Conservation (phyloP, 176 grass and related monocot species). For the Avena eriantha region DNA sequence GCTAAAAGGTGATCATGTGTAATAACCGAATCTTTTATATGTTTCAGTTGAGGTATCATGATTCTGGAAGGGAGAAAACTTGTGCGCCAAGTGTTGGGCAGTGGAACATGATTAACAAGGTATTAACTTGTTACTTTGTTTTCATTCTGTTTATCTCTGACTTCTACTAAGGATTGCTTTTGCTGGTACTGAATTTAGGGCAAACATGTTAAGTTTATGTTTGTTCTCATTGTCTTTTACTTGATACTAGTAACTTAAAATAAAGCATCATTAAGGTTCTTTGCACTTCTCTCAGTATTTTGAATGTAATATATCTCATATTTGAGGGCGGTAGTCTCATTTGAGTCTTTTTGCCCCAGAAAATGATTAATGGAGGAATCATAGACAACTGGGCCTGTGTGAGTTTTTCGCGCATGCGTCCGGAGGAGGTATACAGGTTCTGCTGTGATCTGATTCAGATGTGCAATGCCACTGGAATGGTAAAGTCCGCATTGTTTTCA, state of each 20-base stretch:
- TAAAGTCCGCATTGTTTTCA: constrained; percentile 22
- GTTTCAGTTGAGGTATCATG: constrained; percentile 80
- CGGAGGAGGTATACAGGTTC: constrained; percentile 58
- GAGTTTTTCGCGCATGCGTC: constrained; percentile 57
- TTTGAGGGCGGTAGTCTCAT: neutral
- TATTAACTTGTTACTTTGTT: constrained; percentile 23
- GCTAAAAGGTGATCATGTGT: neutral
- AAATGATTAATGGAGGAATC: constrained; percentile 78
- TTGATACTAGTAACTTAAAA: neutral
- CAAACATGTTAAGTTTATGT: neutral
- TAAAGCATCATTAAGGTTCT: neutral
- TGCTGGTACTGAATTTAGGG: neutral
- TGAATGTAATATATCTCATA: neutral
- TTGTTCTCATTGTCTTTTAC: neutral
- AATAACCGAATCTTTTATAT: neutral
- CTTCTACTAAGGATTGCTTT: constrained; percentile 7
- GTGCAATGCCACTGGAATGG: constrained; percentile 81
- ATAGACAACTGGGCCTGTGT: constrained; percentile 74
- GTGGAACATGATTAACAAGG: constrained; percentile 95
- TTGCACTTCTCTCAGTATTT: neutral
- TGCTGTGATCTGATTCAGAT: constrained; percentile 59
- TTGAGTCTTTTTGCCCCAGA: constrained; percentile 45
- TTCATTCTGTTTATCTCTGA: neutral
- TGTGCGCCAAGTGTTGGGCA: constrained; percentile 75
- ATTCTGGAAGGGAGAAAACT: constrained; percentile 68